These are phyloP conservation scores for Vicia villosa DNA, from an alignment of 306 rosid genomes.

Conservation along the genomic window DNA sequence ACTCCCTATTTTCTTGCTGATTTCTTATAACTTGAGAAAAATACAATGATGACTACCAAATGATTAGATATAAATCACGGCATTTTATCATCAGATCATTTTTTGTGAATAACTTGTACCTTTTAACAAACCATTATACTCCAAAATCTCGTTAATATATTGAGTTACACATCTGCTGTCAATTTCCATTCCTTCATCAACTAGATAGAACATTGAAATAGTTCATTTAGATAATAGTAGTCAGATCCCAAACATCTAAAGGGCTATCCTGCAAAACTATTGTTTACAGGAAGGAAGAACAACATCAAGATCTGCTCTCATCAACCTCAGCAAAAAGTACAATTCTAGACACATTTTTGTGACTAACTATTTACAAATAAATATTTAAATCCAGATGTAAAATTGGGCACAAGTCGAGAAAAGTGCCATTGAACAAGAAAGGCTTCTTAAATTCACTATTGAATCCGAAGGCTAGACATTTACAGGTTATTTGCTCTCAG, in stretches of 20 bases:
- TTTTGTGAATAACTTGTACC: background rate
- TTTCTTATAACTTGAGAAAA: background rate
- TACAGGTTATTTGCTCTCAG: slow-evolving; percentile 64
- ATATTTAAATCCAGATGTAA: slow-evolving; percentile 14
- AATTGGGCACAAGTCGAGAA: slow-evolving; percentile 16
- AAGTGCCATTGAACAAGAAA: slow-evolving; percentile 24
- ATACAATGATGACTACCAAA: background rate
- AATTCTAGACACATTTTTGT: background rate
- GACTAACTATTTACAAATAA: slow-evolving; percentile 2
- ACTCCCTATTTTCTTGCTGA: background rate
- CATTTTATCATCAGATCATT: too few species aligned
- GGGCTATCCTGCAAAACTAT: background rate
- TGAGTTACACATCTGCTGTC: background rate
- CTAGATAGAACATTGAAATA: background rate
- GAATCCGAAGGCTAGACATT: slow-evolving; percentile 53
- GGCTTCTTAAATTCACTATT: slow-evolving; percentile 39
- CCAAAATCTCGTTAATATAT: background rate
- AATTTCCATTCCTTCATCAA: slow-evolving; percentile 2
- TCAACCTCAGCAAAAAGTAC: background rate
- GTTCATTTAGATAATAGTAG: background rate
- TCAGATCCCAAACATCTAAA: background rate
- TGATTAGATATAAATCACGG: too few species aligned
- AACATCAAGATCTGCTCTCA: background rate
- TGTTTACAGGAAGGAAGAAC: background rate
- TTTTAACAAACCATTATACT: background rate